A percentile compares a stretch with the other conserved stretches of the same genome.
phyloP scores from a whole-genome alignment of 441 rosid species.

The Macaranga tanarius region DNA sequence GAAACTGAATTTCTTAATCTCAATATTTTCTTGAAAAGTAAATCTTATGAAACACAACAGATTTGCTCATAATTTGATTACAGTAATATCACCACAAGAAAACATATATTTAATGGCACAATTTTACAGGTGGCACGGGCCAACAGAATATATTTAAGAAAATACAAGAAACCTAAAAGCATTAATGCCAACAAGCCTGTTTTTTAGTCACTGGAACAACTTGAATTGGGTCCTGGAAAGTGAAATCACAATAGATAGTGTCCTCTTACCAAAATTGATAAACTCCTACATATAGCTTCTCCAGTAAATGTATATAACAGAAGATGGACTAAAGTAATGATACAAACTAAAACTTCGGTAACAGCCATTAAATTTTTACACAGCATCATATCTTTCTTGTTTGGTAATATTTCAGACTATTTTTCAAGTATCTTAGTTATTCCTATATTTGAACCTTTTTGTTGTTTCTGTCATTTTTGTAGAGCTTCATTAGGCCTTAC shows the following conservation, averaged over 20 bases:
- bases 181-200: neutral
- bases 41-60: no score
- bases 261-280: constrained; percentile 6
- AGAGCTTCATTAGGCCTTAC: constrained; percentile 8
- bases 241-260: neutral
- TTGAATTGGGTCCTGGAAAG: constrained; percentile 3
- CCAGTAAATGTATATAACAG: neutral
- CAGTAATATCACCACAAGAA: no score
- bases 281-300: neutral
- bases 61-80: no score
- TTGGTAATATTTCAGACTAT: constrained; percentile 7
- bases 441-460: constrained; percentile 4
- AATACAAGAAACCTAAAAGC: neutral
- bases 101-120: no score
- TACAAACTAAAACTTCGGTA: constrained; percentile 5
- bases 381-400: constrained; percentile 10
- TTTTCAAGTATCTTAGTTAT: neutral
- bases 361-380: constrained; percentile 21
- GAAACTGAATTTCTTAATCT: no score
- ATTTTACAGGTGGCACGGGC: no score
- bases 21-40: no score
- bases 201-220: neutral
- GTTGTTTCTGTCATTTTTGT: neutral
- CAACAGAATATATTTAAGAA: neutral
- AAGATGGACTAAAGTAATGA: constrained; percentile 3